Evolutionary conservation across 331 rosid species (phyloP), one percentile per base, ranked within the genome.

Genomic region (Dryas integrifolia): DNA sequence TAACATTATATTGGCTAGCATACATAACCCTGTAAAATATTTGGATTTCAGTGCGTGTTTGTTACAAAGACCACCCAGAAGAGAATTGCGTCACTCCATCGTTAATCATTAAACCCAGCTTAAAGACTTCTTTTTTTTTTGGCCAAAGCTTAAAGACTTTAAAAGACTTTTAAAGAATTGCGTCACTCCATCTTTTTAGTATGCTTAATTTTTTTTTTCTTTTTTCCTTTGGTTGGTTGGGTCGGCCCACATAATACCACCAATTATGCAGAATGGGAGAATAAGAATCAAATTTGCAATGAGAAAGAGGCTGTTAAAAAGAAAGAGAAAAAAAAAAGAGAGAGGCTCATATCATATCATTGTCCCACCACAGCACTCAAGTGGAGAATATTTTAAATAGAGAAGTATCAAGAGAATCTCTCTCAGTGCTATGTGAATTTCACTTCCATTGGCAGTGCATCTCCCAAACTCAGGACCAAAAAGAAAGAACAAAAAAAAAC

Each of bases 331-430:
- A 39, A 4, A 49, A 24, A 50, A 50, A 8, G 44, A 52, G 10
- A 48, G 3, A 38, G 40, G 26, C 35, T 5, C 2, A 4, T 38
- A 2, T 9, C 26, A 56, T 46, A 24, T 67, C 35, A 66, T 76
- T 47, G 60, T 64, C 9, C 58, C 51, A 60, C 58, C 64, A 6
- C 14, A 41, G 79, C 72, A 35, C 39, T 53, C 5, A 7, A 52
- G 75, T 9, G 57, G 65, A 69, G n/a, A 39, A n/a, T 47, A 75
- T 0, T 67, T 58, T 76, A 76, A 49, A 24, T 68, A 61, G 57
- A 14, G 30, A 40, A 43, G 50, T 11, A 58, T 51, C 63, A 16
- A 48, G 16, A 41, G 26, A 69, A 69, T 76, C 75, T 60, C 50
- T 62, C 53, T 57, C 80, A 69, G 46, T 66, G 63, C 75, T 40